These are phyloP conservation scores for Fusarium newnesense DNA, from an alignment of 2,329 filamentous ascomycete species.

Conservation along the genomic window DNA sequence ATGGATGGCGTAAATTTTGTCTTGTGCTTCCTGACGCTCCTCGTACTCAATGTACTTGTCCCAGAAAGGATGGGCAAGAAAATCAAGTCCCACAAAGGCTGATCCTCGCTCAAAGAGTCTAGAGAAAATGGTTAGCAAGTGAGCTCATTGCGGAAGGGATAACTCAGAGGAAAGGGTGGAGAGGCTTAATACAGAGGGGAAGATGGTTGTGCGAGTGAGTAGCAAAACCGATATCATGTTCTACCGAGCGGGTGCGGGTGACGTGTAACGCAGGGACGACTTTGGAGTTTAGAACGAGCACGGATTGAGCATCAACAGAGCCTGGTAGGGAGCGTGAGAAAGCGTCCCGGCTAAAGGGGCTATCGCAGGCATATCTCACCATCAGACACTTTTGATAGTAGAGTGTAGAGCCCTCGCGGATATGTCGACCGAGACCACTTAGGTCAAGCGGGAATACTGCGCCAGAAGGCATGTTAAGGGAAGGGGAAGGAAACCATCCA, in stretches of 20 bases:
- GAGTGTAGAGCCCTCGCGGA: conserved; percentile 51
- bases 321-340: conserved; percentile 75
- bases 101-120: conserved; percentile 95
- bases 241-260: conserved; percentile 49
- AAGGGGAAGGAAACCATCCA: conserved; percentile 74
- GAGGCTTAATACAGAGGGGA: conserved; percentile 68
- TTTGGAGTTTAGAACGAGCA: conserved; percentile 53
- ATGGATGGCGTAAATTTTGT: conserved; percentile 87
- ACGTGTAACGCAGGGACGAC: conserved; percentile 51
- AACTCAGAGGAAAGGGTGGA: conserved; percentile 50
- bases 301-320: conserved; percentile 59
- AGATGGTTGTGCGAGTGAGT: conserved; percentile 62
- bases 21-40: conserved; percentile 84
- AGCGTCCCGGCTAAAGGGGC: conserved; percentile 66
- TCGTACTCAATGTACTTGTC: conserved; percentile 99
- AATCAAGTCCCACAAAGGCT: conserved; percentile 87
- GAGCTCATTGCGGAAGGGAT: conserved; percentile 38
- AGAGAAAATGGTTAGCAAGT: conserved; percentile 45
- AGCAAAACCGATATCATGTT: conserved; percentile 59
- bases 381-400: conserved; percentile 56
- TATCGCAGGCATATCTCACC: conserved; percentile 79
- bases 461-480: conserved; percentile 68
- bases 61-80: conserved; percentile 95
- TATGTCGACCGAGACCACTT: conserved; percentile 54
- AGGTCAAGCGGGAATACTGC: conserved; percentile 55